These are phyloP conservation scores for Scedosporium dehoogii DNA, from an alignment of 2,329 filamentous ascomycete genomes.

Conservation along the genomic window DNA sequence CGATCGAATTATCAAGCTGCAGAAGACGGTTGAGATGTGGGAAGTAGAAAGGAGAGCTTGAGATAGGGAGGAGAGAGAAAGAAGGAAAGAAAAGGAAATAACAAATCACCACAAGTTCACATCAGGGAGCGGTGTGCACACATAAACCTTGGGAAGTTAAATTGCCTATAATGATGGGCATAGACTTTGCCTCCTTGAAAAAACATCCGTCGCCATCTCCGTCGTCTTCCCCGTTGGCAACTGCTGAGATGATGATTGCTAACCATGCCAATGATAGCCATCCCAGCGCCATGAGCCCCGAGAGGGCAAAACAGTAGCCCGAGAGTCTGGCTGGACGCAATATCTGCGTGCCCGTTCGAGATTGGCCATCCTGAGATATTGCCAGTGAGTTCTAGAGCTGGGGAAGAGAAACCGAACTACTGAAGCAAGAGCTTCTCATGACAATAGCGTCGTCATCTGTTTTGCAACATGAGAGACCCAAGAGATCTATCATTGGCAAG, in stretches of 20 bases:
- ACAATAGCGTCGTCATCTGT: neutral
- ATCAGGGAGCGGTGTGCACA: neutral
- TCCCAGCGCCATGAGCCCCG: too few relatives aligned
- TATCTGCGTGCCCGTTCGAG: too few relatives aligned
- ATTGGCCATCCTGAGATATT: too few relatives aligned
- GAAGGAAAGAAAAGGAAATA: conserved; percentile 7
- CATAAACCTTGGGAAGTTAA: too few relatives aligned
- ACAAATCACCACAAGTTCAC: neutral
- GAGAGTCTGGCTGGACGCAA: too few relatives aligned
- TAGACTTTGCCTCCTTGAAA: too few relatives aligned
- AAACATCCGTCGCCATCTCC: too few relatives aligned
- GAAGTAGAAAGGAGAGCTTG: neutral
- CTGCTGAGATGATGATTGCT: too few relatives aligned
- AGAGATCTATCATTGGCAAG: neutral
- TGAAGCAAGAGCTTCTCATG: neutral
- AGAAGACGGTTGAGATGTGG: neutral
- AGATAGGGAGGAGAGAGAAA: neutral
- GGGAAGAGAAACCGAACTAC: neutral
- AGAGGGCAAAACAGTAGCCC: too few relatives aligned
- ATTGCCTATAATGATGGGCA: too few relatives aligned
- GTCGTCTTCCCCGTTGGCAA: too few relatives aligned
- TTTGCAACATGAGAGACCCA: neutral
- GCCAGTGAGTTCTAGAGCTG: neutral
- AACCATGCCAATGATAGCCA: too few relatives aligned
- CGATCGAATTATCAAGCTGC: neutral